phyloP scores from a whole-genome alignment of 495 filamentous ascomycete species.

The Penicillium flavigenum region DNA sequence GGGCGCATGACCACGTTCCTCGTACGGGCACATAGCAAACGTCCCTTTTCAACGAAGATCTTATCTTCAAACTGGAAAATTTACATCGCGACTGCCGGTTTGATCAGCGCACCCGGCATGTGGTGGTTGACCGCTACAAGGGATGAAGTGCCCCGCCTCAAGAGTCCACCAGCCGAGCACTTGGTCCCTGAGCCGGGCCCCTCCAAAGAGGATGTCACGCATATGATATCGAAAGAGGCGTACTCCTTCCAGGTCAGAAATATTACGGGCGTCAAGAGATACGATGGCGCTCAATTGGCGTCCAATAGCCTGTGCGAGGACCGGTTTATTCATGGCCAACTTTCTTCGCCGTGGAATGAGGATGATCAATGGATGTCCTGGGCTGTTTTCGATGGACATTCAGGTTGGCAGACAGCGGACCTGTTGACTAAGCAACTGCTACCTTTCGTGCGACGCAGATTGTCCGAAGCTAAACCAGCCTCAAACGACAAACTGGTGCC shows the following conservation, averaged over 20 bases:
- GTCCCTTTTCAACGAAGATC: slow-evolving; percentile 17
- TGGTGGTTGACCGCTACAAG: slow-evolving; percentile 25
- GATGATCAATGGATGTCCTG: slow-evolving; percentile 47
- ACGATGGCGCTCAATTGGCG: slow-evolving; percentile 46
- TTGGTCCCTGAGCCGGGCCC: slow-evolving; percentile 15
- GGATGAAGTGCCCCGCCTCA: slow-evolving; percentile 25
- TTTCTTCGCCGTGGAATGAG: slow-evolving; percentile 38
- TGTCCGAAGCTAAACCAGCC: slow-evolving; percentile 25
- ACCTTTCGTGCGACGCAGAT: slow-evolving; percentile 39
- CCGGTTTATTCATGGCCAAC: slow-evolving; percentile 43
- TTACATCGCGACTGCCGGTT: slow-evolving; percentile 14
- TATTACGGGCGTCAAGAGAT: slow-evolving; percentile 37
- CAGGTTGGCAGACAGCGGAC: slow-evolving; percentile 45
- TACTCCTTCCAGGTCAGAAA: slow-evolving; percentile 32
- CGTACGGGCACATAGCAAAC: slow-evolving; percentile 1
- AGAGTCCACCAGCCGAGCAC: slow-evolving; percentile 17
- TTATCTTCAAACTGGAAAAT: slow-evolving; percentile 13
- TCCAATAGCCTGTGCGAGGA: slow-evolving; percentile 52
- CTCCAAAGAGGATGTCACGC: slow-evolving; percentile 28
- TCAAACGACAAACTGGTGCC: slow-evolving; percentile 10
- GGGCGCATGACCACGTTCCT: slow-evolving; percentile 16
- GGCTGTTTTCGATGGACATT: slow-evolving; percentile 54
- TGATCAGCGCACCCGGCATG: slow-evolving; percentile 21
- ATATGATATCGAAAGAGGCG: slow-evolving; percentile 27
- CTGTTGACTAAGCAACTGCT: slow-evolving; percentile 42